Percentiles rank a stretch among this genome's conserved stretches.
phyloP scores from a whole-genome alignment of 2,329 filamentous ascomycete species.

The Pyricularia grisea region DNA sequence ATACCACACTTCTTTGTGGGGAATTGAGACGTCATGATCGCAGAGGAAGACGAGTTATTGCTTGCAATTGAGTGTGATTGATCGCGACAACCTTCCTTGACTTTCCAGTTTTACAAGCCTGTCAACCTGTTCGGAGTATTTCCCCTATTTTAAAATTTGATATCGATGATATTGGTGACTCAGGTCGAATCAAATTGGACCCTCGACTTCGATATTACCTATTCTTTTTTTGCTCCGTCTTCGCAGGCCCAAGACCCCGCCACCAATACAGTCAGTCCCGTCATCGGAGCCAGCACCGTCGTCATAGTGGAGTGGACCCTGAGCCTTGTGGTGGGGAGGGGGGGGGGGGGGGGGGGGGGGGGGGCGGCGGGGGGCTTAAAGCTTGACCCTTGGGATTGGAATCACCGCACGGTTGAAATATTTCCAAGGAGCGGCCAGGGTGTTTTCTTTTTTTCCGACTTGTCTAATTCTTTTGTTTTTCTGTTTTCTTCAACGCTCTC shows the following conservation, averaged over 20 bases:
- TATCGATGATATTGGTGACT: background rate
- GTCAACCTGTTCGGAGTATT: background rate
- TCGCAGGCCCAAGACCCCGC: background rate
- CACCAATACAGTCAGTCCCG: background rate
- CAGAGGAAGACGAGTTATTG: too few relatives aligned
- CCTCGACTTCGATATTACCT: background rate
- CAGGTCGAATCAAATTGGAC: background rate
- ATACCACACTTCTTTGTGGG: constrained; percentile 14
- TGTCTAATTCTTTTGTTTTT: background rate
- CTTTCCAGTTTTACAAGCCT: background rate
- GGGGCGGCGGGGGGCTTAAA: background rate
- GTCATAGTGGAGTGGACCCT: background rate
- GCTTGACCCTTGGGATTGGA: background rate
- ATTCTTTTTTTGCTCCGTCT: background rate
- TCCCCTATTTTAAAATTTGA: background rate
- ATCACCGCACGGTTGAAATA: background rate
- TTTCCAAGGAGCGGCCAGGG: background rate
- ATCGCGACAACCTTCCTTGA: background rate
- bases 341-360: too few relatives aligned
- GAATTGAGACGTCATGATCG: constrained; percentile 9
- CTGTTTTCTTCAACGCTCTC: background rate
- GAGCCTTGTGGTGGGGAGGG: background rate
- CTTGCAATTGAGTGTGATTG: background rate
- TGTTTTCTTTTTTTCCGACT: background rate
- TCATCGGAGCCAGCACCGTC: background rate